phyloP scores from a whole-genome alignment of 495 filamentous ascomycete genomes.

The Penicillium canariense region DNA sequence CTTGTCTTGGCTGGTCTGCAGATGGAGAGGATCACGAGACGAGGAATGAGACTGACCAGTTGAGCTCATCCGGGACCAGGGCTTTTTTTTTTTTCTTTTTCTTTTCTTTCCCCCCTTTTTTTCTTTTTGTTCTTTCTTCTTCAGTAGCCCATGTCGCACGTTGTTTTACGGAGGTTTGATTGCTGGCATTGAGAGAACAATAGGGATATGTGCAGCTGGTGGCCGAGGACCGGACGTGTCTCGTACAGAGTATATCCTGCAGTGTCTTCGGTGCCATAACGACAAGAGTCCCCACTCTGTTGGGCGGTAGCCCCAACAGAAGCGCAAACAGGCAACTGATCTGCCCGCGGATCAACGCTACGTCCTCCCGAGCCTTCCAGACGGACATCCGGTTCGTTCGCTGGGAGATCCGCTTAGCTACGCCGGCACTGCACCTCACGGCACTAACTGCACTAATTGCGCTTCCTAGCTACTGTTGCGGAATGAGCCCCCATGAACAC shows the following conservation, averaged over 20 bases:
- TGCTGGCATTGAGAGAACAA: too few relatives aligned
- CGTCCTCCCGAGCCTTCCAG: not conserved
- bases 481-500: not conserved
- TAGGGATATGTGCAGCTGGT: too few relatives aligned
- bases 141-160: too few relatives aligned
- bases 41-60: too few relatives aligned
- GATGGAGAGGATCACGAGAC: constrained; percentile 7
- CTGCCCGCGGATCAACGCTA: constrained; percentile 14
- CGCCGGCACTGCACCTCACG: not conserved
- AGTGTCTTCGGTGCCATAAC: too few relatives aligned
- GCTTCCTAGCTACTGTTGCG: not conserved
- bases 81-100: not conserved
- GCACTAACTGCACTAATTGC: constrained; percentile 1
- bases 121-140: too few relatives aligned
- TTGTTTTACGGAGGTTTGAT: not conserved
- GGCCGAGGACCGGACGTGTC: too few relatives aligned
- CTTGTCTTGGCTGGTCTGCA: not conserved
- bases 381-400: too few relatives aligned
- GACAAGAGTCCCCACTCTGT: too few relatives aligned
- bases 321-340: constrained; percentile 17
- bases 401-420: not conserved
- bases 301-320: constrained; percentile 23
- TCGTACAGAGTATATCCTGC: not conserved
- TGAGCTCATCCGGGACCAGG: not conserved
- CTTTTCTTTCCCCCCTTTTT: not conserved